A percentile compares a stretch with the other conserved stretches of the same genome.
These are phyloP conservation scores for Diaporthe helianthi DNA, from an alignment of 2,329 filamentous ascomycete genomes.

Conservation along the genomic window DNA sequence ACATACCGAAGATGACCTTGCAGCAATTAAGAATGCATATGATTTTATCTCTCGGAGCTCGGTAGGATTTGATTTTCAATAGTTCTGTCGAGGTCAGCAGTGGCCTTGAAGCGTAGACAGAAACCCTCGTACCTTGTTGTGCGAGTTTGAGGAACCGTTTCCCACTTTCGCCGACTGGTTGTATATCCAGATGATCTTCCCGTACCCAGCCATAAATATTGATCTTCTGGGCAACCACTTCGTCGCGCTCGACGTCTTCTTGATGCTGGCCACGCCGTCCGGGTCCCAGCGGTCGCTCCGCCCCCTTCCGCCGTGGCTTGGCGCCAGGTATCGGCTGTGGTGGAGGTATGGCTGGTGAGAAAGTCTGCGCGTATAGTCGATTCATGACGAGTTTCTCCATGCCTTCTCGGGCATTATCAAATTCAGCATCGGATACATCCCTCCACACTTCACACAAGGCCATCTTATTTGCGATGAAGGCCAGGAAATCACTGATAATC, in stretches of 20 bases:
- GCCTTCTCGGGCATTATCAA: constrained; percentile 96
- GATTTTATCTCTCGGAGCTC: constrained; percentile 97
- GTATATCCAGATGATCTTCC: constrained; percentile 93
- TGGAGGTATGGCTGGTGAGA: constrained; percentile 89
- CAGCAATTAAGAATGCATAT: constrained; percentile 98
- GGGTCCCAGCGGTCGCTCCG: constrained; percentile 74
- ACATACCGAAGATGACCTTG: constrained; percentile 94
- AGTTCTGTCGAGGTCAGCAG: constrained; percentile 69
- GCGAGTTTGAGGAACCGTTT: constrained; percentile 87
- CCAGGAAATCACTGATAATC: constrained; percentile 94
- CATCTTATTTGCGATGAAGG: constrained; percentile 99
- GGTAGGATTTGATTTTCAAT: constrained; percentile 94
- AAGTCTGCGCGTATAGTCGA: constrained; percentile 91
- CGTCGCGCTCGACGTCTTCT: constrained; percentile 95
- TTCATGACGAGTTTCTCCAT: constrained; percentile 99
- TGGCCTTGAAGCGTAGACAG: constrained; percentile 43
- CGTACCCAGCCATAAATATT: constrained; percentile 95
- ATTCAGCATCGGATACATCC: constrained; percentile 93
- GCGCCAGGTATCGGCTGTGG: constrained; percentile 75
- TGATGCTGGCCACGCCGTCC: constrained; percentile 95
- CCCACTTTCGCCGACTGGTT: constrained; percentile 82
- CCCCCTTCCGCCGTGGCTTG: constrained; percentile 72
- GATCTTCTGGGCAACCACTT: constrained; percentile 95
- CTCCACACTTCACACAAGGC: constrained; percentile 95
- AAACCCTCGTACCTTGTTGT: constrained; percentile 70